These are phyloP conservation scores for Athelia sp. DNA, from an alignment of 1,284 basidiomycete genomes.

Conservation along the genomic window DNA sequence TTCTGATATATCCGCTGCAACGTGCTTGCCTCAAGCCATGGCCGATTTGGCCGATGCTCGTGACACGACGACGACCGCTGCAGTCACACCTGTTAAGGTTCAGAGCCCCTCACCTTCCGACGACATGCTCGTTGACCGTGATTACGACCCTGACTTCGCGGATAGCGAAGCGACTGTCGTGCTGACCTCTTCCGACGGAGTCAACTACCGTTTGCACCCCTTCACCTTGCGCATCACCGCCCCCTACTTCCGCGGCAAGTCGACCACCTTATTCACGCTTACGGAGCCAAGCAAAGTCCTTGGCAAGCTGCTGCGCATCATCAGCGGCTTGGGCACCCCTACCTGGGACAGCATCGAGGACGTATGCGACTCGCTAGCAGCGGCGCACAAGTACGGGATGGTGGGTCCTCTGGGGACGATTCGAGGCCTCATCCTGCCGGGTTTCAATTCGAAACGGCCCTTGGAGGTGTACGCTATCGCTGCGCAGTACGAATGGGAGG, in stretches of 20 bases:
- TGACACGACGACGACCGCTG: too few relatives aligned
- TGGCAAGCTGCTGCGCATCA: background rate
- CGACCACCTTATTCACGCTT: background rate
- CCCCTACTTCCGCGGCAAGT: conserved; percentile 28
- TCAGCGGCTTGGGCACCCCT: background rate
- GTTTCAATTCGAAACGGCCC: background rate
- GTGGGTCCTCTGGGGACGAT: background rate
- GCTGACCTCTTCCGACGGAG: conserved; percentile 30
- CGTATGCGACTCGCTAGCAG: background rate
- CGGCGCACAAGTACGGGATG: conserved; percentile 1
- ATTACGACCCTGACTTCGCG: conserved; percentile 30
- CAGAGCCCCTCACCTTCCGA: too few relatives aligned
- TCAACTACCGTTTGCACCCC: conserved; percentile 31
- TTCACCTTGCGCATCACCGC: conserved; percentile 32
- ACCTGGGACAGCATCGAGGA: background rate
- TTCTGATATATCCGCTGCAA: too few relatives aligned
- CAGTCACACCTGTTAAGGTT: too few relatives aligned
- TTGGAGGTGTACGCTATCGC: background rate
- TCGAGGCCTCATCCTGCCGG: background rate
- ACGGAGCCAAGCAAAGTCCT: background rate
- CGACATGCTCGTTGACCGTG: too few relatives aligned
- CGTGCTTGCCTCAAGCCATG: too few relatives aligned
- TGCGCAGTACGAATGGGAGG: background rate
- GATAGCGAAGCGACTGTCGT: conserved; percentile 27
- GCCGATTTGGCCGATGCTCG: too few relatives aligned